Evolutionary conservation across 2,329 filamentous ascomycete species (phyloP).

Genomic region (Fusarium gaditjirri): DNA sequence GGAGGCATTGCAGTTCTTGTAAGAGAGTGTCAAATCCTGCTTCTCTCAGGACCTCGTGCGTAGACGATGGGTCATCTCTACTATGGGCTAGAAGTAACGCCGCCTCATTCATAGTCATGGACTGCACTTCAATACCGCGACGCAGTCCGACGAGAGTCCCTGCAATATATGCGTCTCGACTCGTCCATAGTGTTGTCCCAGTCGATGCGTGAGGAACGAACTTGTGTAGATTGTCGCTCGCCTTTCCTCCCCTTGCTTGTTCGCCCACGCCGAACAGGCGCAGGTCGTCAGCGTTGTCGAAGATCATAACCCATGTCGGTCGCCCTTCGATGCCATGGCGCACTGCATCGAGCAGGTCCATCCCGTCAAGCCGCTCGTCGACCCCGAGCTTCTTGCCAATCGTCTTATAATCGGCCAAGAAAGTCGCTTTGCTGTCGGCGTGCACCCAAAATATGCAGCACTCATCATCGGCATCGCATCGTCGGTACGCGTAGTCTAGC

Average conservation of each 20-base stretch:
- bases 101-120: background rate
- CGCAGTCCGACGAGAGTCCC: background rate
- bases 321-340: background rate
- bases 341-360: constrained; percentile 23
- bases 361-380: constrained; percentile 31
- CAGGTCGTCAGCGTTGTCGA: constrained; percentile 22
- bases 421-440: constrained; percentile 46
- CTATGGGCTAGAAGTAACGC: no score
- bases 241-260: no score
- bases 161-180: no score
- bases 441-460: constrained; percentile 51
- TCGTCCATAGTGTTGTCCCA: no score
- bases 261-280: background rate
- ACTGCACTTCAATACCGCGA: background rate
- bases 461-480: constrained; percentile 28
- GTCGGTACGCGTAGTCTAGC: constrained; percentile 47
- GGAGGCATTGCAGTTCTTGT: no score
- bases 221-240: no score
- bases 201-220: no score
- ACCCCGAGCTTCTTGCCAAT: constrained; percentile 45
- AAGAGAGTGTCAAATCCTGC: no score
- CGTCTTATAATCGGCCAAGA: constrained; percentile 44
- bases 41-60: no score
- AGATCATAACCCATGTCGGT: constrained; percentile 6
- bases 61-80: no score